Conservation (phyloP, 768 basidiomycete genomes). For the Asterophora lycoperdoides region DNA sequence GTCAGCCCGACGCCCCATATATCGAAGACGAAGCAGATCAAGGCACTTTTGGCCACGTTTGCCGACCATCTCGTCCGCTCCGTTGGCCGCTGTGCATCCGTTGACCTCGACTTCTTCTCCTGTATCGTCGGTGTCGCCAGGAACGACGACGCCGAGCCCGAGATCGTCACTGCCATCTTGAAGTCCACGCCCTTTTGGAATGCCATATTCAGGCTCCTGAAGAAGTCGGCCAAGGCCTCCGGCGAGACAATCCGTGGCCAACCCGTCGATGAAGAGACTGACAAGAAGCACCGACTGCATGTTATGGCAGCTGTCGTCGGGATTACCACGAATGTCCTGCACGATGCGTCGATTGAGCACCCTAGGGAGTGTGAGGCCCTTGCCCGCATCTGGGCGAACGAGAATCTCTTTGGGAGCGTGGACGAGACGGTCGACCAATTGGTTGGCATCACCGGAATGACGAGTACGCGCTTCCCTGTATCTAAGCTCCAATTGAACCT, state of each 20-base stretch:
- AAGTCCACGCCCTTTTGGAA: slow-evolving; percentile 9
- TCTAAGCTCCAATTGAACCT: neutral
- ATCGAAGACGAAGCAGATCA: slow-evolving; percentile 2
- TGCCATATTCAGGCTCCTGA: slow-evolving; percentile 8
- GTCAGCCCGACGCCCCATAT: neutral
- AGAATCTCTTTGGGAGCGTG: slow-evolving; percentile 8
- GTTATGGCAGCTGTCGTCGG: neutral
- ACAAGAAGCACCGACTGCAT: neutral
- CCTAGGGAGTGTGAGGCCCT: slow-evolving; percentile 8
- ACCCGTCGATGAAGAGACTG: neutral
- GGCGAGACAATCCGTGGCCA: neutral
- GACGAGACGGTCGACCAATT: slow-evolving; percentile 9
- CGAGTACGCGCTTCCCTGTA: slow-evolving; percentile 1
- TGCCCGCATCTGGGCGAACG: slow-evolving; percentile 10
- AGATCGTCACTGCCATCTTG: neutral
- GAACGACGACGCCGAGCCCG: slow-evolving; percentile 2
- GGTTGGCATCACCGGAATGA: slow-evolving; percentile 1
- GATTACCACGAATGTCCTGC: neutral
- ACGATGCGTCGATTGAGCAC: neutral
- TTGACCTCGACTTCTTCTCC: slow-evolving; percentile 3
- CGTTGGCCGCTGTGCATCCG: neutral
- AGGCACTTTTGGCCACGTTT: slow-evolving; percentile 5
- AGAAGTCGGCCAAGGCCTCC: slow-evolving; percentile 5
- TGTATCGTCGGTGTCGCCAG: neutral
- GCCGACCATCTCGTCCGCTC: slow-evolving; percentile 1